Base-by-base conservation (phyloP, 306 rosid genomes). In the Ceratonia siliqua region DNA sequence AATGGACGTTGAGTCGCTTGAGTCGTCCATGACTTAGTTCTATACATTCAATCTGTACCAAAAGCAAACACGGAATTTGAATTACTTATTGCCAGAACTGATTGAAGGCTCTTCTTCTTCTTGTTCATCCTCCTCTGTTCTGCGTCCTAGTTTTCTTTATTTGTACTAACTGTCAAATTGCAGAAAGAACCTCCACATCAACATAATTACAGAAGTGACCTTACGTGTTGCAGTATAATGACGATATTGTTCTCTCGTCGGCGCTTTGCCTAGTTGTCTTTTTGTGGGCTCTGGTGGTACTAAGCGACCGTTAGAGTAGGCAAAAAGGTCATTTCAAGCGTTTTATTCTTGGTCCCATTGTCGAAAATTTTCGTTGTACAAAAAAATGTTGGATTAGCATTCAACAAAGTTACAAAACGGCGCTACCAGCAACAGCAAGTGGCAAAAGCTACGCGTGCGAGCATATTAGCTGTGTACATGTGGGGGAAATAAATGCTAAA, bases 1-100 rank as follows among this genome's bases (percentile, higher is more conserved):
- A 83, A 92, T 82, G 79, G 96, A 81, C 61, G 88, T 84, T 12
- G 93, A 92, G 84, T 83, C 93, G 45, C 89, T 92, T 17, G 91
- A 87, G 72, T 82, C 91, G 54, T 85, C 90, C 96, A 92, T 91
- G 75, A 59, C 73, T 77, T 70, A 43, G 57, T 72, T 52, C 54
- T 72, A 59, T 21, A 73, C 76, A 62, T 62, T n/a, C 73, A 73
- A 76, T 45, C 39, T 21, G 73, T 42, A 48, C 35, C 48, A 68
- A 24, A 17, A 73, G 18, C 68, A 42, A 20, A 28, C 59, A 0
- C 22, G 3, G 53, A 41, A 39, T 64, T 21, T 1, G 1, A 21
- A 36, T 36, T 22, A 6, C 32, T 62, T 42, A 1, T 17, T 22
- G 4, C n/a, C 22, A 32, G 65, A 64, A 66, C 64, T 66, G 67